Base-by-base conservation (phyloP, 1,284 basidiomycete species). In the Coniferiporia weirii region DNA sequence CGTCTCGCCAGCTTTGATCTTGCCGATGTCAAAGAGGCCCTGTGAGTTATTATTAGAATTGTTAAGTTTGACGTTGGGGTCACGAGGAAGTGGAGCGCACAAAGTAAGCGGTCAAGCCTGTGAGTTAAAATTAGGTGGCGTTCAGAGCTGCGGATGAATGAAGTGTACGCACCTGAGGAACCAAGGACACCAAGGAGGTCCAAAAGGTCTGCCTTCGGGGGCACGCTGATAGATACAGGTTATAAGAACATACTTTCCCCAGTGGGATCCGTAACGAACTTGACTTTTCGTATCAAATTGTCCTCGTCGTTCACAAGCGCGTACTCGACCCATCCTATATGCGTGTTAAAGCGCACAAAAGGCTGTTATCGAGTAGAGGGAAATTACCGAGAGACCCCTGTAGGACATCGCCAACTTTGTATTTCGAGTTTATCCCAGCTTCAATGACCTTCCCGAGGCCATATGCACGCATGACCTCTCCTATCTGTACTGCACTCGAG, bases 91-190 rank as follows among this genome's bases (percentile, higher is more conserved):
- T 74, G 55, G 13, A 2, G 68, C 76, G 54, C 67, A 91, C 90
- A 65, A 93, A 90, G 72, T 93, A 94, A 4, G 91, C 90, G 5
- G 91, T 93, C 71, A 93, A 67, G 10, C 90, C 87, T 88, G 63
- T 9, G 40, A n/a, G 13, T 48, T 38, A 27, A 27, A 43, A 51
- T 43, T 6, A 53, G 13, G 44, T 27, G 20, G 44, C 15, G 36
- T 40, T 40, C 38, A 12, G 60, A 12, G 34, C 20, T 20, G 22
- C 19, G 46, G 59, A 38, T 13, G 10, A 27, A 4, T 15, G 38
- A 27, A 32, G 15, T n/a, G 32, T n/a, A 66, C 77, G 32, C 68
- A 83, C 89, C 90, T 20, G 84, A 81, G 35, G 71, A 69, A n/a
- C 93, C 91, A 9, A 94, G 76, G 2, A 84, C 81, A 47, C 89